Evolutionary conservation across 192 early-diverging fungal species (phyloP).

Genomic region (Coemansia sp.): DNA sequence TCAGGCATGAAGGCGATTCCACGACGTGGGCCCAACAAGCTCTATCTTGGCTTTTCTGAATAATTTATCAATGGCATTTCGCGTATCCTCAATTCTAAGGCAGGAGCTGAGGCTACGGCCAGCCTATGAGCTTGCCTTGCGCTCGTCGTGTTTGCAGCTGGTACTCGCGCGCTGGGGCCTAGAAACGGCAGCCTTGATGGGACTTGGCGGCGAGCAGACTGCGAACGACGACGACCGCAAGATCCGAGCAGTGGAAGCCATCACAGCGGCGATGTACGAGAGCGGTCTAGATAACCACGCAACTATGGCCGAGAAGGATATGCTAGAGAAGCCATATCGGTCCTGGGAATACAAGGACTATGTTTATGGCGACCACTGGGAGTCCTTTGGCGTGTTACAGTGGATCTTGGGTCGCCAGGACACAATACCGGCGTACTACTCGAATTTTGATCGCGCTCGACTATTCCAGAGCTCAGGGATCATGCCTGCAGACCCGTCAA

Average conservation of each 20-base stretch:
- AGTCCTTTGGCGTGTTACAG: slow-evolving; percentile 55
- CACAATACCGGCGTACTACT: slow-evolving; percentile 56
- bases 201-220: slow-evolving; percentile 33
- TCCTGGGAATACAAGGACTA: slow-evolving; percentile 54
- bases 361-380: slow-evolving; percentile 53
- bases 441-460: slow-evolving; percentile 54
- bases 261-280: slow-evolving; percentile 47
- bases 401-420: slow-evolving; percentile 57
- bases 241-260: slow-evolving; percentile 39
- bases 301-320: slow-evolving; percentile 36
- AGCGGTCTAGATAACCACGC: slow-evolving; percentile 49
- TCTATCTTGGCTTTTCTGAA: neutral
- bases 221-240: slow-evolving; percentile 46
- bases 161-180: slow-evolving; percentile 65
- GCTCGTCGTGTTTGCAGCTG: slow-evolving; percentile 57
- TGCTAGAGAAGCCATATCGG: slow-evolving; percentile 53
- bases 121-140: slow-evolving; percentile 48
- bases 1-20: neutral
- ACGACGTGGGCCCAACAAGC: neutral
- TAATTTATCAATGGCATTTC: slow-evolving; percentile 33
- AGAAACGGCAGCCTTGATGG: slow-evolving; percentile 57
- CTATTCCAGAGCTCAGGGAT: slow-evolving; percentile 60
- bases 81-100: slow-evolving; percentile 18
- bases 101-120: slow-evolving; percentile 40
- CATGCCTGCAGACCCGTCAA: slow-evolving; percentile 57